Conservation (phyloP, 139 green algal genomes). For the Ostreobium quekettii region DNA sequence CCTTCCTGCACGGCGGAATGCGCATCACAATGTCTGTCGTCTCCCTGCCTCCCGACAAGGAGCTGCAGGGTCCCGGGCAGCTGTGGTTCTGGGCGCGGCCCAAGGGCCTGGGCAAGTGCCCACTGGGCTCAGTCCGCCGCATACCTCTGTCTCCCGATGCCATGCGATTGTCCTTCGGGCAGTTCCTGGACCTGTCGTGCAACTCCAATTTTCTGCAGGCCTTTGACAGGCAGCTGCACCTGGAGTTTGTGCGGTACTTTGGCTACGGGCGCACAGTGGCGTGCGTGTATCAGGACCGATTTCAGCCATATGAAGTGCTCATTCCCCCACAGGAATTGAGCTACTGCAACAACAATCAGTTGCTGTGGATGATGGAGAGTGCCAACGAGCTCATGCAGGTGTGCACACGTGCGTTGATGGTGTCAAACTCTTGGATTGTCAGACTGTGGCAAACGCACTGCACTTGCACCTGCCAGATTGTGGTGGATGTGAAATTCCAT, state of each 20-base stretch:
- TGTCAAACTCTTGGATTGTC: too few species aligned
- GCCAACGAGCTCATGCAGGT: constrained; percentile 39
- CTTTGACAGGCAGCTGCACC: constrained; percentile 38
- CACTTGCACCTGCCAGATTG: too few species aligned
- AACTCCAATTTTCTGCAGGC: constrained; percentile 33
- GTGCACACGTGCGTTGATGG: too few species aligned
- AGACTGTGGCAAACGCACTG: too few species aligned
- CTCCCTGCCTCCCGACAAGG: background rate
- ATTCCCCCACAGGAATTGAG: constrained; percentile 38
- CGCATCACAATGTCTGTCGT: constrained; percentile 53
- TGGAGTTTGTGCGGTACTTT: constrained; percentile 72
- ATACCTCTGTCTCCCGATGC: constrained; percentile 55
- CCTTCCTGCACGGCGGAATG: constrained; percentile 53
- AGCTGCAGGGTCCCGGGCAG: constrained; percentile 15
- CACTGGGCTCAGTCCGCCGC: constrained; percentile 21
- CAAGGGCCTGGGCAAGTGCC: constrained; percentile 27
- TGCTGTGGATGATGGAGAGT: constrained; percentile 51
- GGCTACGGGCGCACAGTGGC: constrained; percentile 56
- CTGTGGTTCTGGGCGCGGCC: constrained; percentile 76
- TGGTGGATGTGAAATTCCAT: too few species aligned
- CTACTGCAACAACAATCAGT: constrained; percentile 37
- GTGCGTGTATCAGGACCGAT: constrained; percentile 60
- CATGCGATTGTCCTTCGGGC: constrained; percentile 57
- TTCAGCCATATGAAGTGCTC: constrained; percentile 36
- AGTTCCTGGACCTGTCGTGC: constrained; percentile 47